These are phyloP conservation scores for Macrophomina tecta DNA, from an alignment of 2,329 filamentous ascomycete genomes.

Conservation along the genomic window DNA sequence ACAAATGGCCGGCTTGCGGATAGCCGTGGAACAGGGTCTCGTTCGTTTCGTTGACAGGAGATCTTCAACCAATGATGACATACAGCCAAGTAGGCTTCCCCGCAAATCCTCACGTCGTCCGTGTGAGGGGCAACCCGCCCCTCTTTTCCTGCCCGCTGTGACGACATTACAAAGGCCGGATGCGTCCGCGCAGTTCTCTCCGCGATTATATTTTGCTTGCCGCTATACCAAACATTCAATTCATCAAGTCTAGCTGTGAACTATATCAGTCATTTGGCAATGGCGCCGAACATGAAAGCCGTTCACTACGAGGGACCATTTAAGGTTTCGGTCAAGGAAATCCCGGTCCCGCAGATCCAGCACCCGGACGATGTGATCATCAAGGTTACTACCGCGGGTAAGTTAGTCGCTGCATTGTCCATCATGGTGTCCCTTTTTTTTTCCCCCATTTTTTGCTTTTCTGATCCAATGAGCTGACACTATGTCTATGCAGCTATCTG, in stretches of 20 bases:
- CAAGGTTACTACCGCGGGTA: constrained; percentile 67
- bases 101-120: background rate
- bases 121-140: background rate
- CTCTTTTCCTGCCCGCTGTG: background rate
- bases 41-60: background rate
- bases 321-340: constrained; percentile 67
- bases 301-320: constrained; percentile 68
- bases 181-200: background rate
- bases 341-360: constrained; percentile 63
- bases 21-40: background rate
- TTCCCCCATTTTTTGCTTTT: background rate
- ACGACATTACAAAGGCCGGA: background rate
- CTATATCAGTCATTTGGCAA: constrained; percentile 5
- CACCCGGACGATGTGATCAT: constrained; percentile 70
- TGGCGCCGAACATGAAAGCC: constrained; percentile 61
- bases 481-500: constrained; percentile 53
- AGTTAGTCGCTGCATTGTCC: constrained; percentile 17
- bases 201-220: background rate
- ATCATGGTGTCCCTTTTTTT: background rate
- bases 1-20: constrained; percentile 1
- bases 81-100: background rate
- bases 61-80: background rate
- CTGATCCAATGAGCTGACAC: constrained; percentile 13
- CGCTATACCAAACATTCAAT: too few relatives aligned
- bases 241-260: background rate